Evolutionary conservation across 2,329 filamentous ascomycete species (phyloP).

Genomic region (Xylariaceae sp.): DNA sequence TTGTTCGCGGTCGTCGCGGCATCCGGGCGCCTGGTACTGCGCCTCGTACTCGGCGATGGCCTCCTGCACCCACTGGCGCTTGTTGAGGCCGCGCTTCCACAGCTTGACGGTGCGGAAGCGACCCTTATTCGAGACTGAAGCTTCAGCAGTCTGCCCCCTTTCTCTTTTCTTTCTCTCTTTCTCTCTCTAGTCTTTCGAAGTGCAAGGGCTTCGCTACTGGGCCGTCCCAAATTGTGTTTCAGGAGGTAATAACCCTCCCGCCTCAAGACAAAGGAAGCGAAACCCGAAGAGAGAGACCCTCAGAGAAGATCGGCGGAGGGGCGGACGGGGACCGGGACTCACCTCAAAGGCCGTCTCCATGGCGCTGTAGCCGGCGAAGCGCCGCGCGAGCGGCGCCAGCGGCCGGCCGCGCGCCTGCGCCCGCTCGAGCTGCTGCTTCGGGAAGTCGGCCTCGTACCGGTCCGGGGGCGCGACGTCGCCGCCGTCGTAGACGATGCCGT

Average conservation of each 20-base stretch:
- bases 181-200: too few species aligned
- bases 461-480: conserved; percentile 11
- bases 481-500: conserved; percentile 24
- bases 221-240: too few species aligned
- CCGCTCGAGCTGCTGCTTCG: conserved; percentile 10
- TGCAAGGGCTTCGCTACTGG: too few species aligned
- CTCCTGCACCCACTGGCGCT: conserved; percentile 23
- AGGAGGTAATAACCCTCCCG: too few species aligned
- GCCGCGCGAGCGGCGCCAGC: conserved; percentile 7
- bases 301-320: too few species aligned
- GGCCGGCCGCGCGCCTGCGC: conserved; percentile 7
- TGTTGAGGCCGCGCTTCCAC: conserved; percentile 26
- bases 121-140: too few species aligned
- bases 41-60: conserved; percentile 19
- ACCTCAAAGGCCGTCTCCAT: conserved; percentile 20
- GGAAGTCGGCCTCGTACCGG: conserved; percentile 15
- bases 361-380: conserved; percentile 17
- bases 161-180: too few species aligned
- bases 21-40: background rate
- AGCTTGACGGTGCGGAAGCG: conserved; percentile 23
- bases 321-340: too few species aligned
- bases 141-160: too few species aligned
- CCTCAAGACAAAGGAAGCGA: too few species aligned
- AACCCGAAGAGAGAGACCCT: too few species aligned
- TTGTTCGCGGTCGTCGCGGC: background rate